Evolutionary conservation across 345 rosid genomes (phyloP), one percentile per base, ranked within the genome.

Genomic region (Cardiospermum halicacabum): DNA sequence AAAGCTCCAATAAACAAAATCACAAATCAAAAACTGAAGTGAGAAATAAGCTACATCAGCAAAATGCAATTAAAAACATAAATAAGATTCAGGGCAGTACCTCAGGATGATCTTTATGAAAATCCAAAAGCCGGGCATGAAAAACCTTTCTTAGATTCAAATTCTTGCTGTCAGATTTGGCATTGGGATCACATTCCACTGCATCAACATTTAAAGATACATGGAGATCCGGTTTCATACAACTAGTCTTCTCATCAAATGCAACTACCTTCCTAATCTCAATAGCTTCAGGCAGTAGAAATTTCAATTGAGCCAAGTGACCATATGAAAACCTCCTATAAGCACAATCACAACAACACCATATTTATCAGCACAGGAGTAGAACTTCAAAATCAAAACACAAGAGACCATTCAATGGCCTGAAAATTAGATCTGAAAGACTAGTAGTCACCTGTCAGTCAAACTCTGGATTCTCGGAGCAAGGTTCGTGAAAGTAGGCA

Each of bases 141-240:
- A 95, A 89, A 37, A 89, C 54, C 75, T 78, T 91, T 74, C 94
- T 72, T 28, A 91, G 58, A 7, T 64, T 58, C 43, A 82, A 62
- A 56, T 76, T 77, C 79, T 80, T 80, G 53, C 69, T 75, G 9
- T 73, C 84, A 0, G 79, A 69, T 65, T 80, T 77, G 5, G 42
- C 62, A 11, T 70, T 75, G 13, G 58, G 70, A 34, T 73, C 83
- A 15, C 40, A 71, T 21, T 67, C 73, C 24, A 89, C 45, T 1
- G 84, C 85, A 58, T 85, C 81, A 3, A 74, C 75, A 26, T 82
- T 78, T 11, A 95, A 48, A 24, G 83, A 69, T 34, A 95, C 69
- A 47, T 84, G 77, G 70, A 95, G 90, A 69, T 89, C 92, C 3
- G 97, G 96, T 77, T 85, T 89, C 93, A 85, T 84, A 37, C 93